These are phyloP conservation scores for Pythium apleroticum DNA, from an alignment of 352 stramenopile genomes.

Conservation along the genomic window DNA sequence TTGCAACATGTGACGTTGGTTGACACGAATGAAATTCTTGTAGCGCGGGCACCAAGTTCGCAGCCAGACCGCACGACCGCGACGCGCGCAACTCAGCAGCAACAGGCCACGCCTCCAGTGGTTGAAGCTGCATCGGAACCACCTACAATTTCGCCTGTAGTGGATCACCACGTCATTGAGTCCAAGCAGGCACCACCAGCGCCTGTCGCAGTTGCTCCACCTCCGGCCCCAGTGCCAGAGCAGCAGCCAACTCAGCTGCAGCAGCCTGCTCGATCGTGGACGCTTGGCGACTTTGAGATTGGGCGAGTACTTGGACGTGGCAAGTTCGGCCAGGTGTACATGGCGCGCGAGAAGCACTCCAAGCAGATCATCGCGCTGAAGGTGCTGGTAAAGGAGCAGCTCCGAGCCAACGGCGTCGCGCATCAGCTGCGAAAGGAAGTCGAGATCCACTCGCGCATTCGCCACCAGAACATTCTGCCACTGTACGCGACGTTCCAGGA, in stretches of 20 bases:
- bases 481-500: constrained; percentile 88
- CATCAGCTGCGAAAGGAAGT: constrained; percentile 89
- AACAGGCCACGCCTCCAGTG: constrained; percentile 9
- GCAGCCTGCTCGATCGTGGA: constrained; percentile 61
- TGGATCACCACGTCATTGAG: constrained; percentile 1
- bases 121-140: not conserved
- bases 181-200: constrained; percentile 8
- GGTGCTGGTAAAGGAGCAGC: constrained; percentile 87
- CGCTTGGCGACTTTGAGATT: constrained; percentile 86
- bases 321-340: constrained; percentile 90
- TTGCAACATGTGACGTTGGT: not conserved
- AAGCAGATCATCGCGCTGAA: constrained; percentile 86
- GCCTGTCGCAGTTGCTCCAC: constrained; percentile 20
- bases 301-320: constrained; percentile 77
- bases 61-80: not conserved
- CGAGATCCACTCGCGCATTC: constrained; percentile 90
- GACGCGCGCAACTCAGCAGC: constrained; percentile 4
- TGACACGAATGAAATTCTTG: constrained; percentile 1
- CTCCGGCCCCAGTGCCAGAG: constrained; percentile 31
- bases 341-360: constrained; percentile 83
- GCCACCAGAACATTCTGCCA: constrained; percentile 85
- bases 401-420: constrained; percentile 60
- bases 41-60: not conserved
- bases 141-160: constrained; percentile 15
- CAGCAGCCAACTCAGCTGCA: constrained; percentile 20